Evolutionary conservation across 2,329 filamentous ascomycete genomes (phyloP), one percentile per base, ranked within the genome.

Genomic region (Sclerotinia glacialis): DNA sequence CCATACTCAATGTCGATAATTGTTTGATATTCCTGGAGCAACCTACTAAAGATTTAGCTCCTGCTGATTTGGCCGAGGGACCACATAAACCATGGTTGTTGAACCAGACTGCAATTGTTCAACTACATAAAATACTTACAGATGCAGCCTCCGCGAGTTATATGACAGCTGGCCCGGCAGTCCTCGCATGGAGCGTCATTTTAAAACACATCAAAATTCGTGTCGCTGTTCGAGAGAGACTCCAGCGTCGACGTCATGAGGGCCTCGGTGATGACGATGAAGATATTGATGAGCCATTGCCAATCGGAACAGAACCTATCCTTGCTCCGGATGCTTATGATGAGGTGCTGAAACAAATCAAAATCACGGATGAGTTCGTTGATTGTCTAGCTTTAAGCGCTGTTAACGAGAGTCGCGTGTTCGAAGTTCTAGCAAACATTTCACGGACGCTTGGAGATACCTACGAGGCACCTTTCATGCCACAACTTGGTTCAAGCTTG

Each of bases 131-230:
- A 63, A 84, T 89, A n/a, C 82, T 97, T 44, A 78, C 89, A 31
- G 80, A 82, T 65, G 85, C 87, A n/a, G 66, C 66, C 11, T 82
- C 82, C 37, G 75, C 78, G 26, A 83, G 83, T 21, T 81, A 85
- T n/a, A 80, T 82, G 47, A 85, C 86, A 46, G 90, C 90, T 26
- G 87, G 86, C 65, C 91, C 92, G 1, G 86, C 91, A 23, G 84
- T 92, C 26, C 90, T 96, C 71, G 86, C 90, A 3, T 98, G 93
- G 93, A 87, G 89, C 5, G 81, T 94, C 58, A 85, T 97, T 34
- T 81, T 93, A 12, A 85, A 90, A 73, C 83, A 85, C 34, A 86
- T 95, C 79, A 66, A 67, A 18, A 26, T 47, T 3, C 65, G 65
- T 37, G 67, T 70, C 21, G 28, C 18, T 40, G 28, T 49, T 64